These are phyloP conservation scores for Aureobasidium sp. DNA, from an alignment of 2,329 filamentous ascomycete species.

Conservation along the genomic window DNA sequence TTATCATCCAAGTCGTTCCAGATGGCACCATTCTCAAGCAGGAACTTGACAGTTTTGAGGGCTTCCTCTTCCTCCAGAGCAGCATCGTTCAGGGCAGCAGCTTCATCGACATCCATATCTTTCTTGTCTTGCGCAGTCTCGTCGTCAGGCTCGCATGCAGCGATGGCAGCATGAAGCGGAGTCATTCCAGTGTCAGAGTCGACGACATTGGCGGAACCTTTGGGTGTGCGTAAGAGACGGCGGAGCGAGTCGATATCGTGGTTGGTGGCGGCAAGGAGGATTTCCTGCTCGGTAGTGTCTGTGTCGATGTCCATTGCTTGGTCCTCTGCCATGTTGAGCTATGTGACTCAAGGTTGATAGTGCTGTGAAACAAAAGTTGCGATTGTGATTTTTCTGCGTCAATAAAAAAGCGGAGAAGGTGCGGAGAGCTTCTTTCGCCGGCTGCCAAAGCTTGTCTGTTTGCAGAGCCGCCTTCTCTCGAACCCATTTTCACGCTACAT, in stretches of 20 bases:
- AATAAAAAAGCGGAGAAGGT: background rate
- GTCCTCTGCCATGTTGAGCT: constrained; percentile 10
- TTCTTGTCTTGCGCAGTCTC: constrained; percentile 28
- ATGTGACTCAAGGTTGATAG: too few species aligned
- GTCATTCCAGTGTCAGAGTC: constrained; percentile 81
- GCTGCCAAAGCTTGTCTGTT: background rate
- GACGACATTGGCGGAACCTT: constrained; percentile 62
- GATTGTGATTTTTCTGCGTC: background rate
- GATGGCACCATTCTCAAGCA: constrained; percentile 83
- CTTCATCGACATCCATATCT: constrained; percentile 25
- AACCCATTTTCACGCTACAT: too few species aligned
- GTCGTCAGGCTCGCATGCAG: constrained; percentile 44
- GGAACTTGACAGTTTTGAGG: constrained; percentile 61
- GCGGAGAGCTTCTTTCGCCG: background rate
- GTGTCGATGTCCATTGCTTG: constrained; percentile 30
- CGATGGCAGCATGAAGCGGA: constrained; percentile 83
- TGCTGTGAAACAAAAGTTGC: background rate
- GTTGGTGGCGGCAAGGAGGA: constrained; percentile 59
- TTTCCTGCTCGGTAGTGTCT: constrained; percentile 47
- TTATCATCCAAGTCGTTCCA: constrained; percentile 92
- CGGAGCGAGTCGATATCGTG: constrained; percentile 63
- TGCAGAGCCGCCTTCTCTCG: too few species aligned
- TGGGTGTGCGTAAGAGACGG: constrained; percentile 53
- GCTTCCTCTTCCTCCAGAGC: constrained; percentile 50
- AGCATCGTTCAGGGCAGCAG: constrained; percentile 28